Evolutionary conservation across 306 rosid species (phyloP).

Genomic region (Vachellia pachyceras): DNA sequence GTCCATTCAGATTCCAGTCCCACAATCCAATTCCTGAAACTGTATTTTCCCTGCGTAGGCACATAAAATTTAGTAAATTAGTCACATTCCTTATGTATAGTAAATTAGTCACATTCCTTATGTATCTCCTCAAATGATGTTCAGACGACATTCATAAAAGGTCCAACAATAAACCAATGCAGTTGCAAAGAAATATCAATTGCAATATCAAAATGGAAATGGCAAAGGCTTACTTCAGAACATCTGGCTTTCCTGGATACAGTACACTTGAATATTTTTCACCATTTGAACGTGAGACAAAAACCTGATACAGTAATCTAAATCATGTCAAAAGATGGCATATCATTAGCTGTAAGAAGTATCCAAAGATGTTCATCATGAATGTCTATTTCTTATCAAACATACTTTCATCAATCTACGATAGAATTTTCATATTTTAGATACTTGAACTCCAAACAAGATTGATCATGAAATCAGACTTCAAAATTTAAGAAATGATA

Average conservation of each 20-base stretch:
- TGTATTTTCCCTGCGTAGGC: constrained; percentile 62
- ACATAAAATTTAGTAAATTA: constrained; percentile 35
- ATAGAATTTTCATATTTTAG: neutral
- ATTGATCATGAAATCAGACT: neutral
- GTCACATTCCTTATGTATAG: too few species aligned
- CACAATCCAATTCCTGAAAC: constrained; percentile 81
- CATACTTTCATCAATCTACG: constrained; percentile 13
- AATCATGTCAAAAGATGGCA: constrained; percentile 34
- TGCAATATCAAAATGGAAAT: constrained; percentile 16
- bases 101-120: too few species aligned
- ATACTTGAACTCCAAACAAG: constrained; percentile 23
- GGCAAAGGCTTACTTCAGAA: constrained; percentile 57
- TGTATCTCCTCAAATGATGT: constrained; percentile 32
- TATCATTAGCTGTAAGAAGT: constrained; percentile 25
- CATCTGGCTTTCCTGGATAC: constrained; percentile 61
- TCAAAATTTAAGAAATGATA: neutral
- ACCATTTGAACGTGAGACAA: constrained; percentile 78
- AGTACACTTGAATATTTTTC: constrained; percentile 78
- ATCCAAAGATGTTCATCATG: constrained; percentile 21
- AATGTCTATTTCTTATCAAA: constrained; percentile 16
- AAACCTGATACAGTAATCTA: constrained; percentile 58
- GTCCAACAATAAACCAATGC: constrained; percentile 22
- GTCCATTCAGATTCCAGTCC: constrained; percentile 94
- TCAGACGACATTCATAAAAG: constrained; percentile 19
- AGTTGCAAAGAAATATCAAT: constrained; percentile 26